phyloP scores from a whole-genome alignment of 1,284 basidiomycete species.

The Cystobasidium sp. region DNA sequence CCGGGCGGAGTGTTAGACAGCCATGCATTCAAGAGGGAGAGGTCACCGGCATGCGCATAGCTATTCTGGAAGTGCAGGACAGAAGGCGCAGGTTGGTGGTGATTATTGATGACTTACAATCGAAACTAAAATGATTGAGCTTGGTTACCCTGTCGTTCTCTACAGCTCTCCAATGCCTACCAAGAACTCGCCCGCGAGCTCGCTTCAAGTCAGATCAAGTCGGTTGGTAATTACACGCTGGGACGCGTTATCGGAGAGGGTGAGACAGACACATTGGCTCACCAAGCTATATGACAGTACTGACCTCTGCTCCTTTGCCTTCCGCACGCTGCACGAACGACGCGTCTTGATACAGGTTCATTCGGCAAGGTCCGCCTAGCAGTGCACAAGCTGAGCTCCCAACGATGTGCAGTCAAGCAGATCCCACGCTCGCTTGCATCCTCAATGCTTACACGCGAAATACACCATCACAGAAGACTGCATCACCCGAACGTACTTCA shows the following conservation, averaged over 20 bases:
- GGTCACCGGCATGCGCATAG: slow-evolving; percentile 39
- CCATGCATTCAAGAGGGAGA: slow-evolving; percentile 36
- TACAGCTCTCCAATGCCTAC: slow-evolving; percentile 86
- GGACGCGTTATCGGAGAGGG: slow-evolving; percentile 97
- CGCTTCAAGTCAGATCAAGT: slow-evolving; percentile 81
- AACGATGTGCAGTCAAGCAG: slow-evolving; percentile 94
- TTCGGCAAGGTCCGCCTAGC: slow-evolving; percentile 55
- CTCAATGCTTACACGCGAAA: slow-evolving; percentile 84
- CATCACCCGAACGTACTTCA: slow-evolving; percentile 95
- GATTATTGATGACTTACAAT: neutral
- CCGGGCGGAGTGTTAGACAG: slow-evolving; percentile 10
- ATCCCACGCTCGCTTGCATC: slow-evolving; percentile 65
- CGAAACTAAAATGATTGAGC: neutral
- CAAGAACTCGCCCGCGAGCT: slow-evolving; percentile 96
- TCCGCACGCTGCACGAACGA: neutral
- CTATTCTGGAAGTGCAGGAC: slow-evolving; percentile 40
- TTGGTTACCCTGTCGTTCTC: neutral
- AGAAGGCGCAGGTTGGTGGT: slow-evolving; percentile 40
- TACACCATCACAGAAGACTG: slow-evolving; percentile 94
- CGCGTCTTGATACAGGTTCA: slow-evolving; percentile 46
- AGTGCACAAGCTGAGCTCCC: slow-evolving; percentile 53
- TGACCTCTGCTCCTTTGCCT: neutral
- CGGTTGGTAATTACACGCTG: slow-evolving; percentile 93
- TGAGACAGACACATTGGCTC: slow-evolving; percentile 51
- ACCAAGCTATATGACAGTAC: neutral